These are phyloP conservation scores for Pythium phragmiticola DNA, from an alignment of 352 stramenopile genomes.

Conservation along the genomic window DNA sequence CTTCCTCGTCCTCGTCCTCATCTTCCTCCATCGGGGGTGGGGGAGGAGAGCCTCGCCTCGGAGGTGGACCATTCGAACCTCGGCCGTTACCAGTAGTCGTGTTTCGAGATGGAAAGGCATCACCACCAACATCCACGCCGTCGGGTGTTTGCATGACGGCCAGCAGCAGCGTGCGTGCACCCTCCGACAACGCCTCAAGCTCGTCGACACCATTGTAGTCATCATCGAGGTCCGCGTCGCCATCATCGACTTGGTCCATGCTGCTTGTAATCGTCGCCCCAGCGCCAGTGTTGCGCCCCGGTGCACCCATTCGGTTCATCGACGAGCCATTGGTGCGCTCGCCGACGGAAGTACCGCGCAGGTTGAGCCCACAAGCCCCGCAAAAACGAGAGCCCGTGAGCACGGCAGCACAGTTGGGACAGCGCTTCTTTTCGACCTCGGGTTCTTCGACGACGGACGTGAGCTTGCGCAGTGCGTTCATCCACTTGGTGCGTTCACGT, in stretches of 20 bases:
- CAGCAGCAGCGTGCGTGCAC: constrained; percentile 77
- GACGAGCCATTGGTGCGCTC: constrained; percentile 39
- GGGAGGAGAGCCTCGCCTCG: not conserved
- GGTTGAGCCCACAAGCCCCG: constrained; percentile 84
- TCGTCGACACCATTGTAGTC: constrained; percentile 85
- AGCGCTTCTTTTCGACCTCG: constrained; percentile 80
- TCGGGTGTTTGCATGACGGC: constrained; percentile 89
- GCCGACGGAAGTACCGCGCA: constrained; percentile 70
- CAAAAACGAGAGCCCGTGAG: constrained; percentile 87
- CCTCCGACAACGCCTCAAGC: constrained; percentile 83
- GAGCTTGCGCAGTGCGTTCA: constrained; percentile 81
- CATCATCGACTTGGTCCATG: constrained; percentile 42
- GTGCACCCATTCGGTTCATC: constrained; percentile 10
- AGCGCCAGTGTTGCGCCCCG: constrained; percentile 14
- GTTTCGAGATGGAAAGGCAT: constrained; percentile 50
- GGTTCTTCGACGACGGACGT: constrained; percentile 68
- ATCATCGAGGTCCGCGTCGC: constrained; percentile 53
- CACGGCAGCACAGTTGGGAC: constrained; percentile 79
- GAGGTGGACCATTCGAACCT: constrained; percentile 20
- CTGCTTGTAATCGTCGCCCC: constrained; percentile 32
- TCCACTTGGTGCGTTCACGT: constrained; percentile 86
- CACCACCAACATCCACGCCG: constrained; percentile 70
- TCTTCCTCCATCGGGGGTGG: constrained; percentile 17
- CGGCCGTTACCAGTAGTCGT: constrained; percentile 10
- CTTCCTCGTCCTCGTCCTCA: constrained; percentile 19